A percentile compares a stretch with the other conserved stretches of the same genome.
Evolutionary conservation across 257 asterid genomes (phyloP).

Genomic region (Perilla frutescens): DNA sequence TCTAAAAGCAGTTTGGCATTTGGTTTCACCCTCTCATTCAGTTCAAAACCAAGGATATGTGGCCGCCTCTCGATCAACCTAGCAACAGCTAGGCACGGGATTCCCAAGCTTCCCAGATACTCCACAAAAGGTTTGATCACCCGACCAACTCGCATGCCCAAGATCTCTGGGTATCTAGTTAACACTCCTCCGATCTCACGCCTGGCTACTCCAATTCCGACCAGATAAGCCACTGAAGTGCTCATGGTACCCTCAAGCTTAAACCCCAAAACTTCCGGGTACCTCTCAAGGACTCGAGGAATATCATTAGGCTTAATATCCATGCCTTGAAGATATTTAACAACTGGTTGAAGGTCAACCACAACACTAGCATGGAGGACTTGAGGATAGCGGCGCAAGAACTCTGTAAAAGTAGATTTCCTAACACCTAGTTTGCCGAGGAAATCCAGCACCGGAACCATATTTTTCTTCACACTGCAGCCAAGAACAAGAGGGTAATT

Average conservation of each 20-base stretch:
- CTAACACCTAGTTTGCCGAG: constrained; percentile 90
- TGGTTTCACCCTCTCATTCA: constrained; percentile 71
- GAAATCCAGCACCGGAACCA: constrained; percentile 95
- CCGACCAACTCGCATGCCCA: constrained; percentile 97
- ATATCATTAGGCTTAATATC: constrained; percentile 86
- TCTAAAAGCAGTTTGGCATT: constrained; percentile 68
- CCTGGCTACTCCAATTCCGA: constrained; percentile 93
- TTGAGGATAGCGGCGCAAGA: constrained; percentile 84
- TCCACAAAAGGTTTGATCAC: constrained; percentile 93
- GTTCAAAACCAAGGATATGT: constrained; percentile 86
- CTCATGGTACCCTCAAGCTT: constrained; percentile 99
- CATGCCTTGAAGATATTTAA: constrained; percentile 94
- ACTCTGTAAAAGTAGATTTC: constrained; percentile 79
- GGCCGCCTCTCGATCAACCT: constrained; percentile 86
- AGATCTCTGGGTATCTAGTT: constrained; percentile 79
- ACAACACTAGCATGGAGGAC: constrained; percentile 98
- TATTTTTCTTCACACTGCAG: constrained; percentile 97
- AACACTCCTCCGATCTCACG: constrained; percentile 86
- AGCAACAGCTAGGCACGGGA: constrained; percentile 79
- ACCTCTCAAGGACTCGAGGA: constrained; percentile 83
- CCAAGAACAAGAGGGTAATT: constrained; percentile 97
- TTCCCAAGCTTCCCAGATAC: constrained; percentile 77
- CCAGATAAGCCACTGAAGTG: constrained; percentile 96
- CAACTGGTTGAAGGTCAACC: constrained; percentile 91
- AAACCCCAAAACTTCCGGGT: constrained; percentile 91